Conservation (phyloP, 352 stramenopile species). For the Globisporangium nunn region DNA sequence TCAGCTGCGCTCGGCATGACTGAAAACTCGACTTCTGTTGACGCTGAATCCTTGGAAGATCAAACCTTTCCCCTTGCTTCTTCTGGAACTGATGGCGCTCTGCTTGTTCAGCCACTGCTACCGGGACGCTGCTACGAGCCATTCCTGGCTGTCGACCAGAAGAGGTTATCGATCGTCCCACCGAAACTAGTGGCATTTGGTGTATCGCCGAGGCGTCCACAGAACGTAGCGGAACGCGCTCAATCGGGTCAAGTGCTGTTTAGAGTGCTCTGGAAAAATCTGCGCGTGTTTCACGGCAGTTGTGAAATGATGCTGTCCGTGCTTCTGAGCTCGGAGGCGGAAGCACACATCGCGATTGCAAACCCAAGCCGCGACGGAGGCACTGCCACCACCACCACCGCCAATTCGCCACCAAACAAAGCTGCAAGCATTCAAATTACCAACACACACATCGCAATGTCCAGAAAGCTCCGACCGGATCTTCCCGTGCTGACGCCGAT, state of each 20-base stretch:
- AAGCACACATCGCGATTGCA: conserved; percentile 17
- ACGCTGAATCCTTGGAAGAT: no score
- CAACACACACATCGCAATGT: conserved; percentile 15
- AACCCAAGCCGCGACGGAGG: background rate
- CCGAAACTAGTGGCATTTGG: background rate
- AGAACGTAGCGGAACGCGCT: background rate
- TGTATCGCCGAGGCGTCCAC: background rate
- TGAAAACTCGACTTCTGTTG: no score
- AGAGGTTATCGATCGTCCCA: background rate
- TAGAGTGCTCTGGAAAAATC: conserved; percentile 40
- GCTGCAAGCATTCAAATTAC: conserved; percentile 10
- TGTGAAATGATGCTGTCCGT: conserved; percentile 19
- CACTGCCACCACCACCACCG: no score
- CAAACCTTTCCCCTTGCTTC: background rate
- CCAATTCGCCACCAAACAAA: background rate
- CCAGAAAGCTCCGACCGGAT: conserved; percentile 21
- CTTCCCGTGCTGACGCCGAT: conserved; percentile 24
- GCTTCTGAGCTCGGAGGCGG: conserved; percentile 28
- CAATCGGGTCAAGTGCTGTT: conserved; percentile 17
- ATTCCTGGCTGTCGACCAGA: conserved; percentile 8
- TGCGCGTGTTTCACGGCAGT: conserved; percentile 11
- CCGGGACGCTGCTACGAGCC: conserved; percentile 14
- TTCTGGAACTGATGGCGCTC: background rate
- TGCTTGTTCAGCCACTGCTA: conserved; percentile 6
- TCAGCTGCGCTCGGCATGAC: no score